phyloP scores from a whole-genome alignment of 2,329 filamentous ascomycete genomes.

The Aspergillus sp. region DNA sequence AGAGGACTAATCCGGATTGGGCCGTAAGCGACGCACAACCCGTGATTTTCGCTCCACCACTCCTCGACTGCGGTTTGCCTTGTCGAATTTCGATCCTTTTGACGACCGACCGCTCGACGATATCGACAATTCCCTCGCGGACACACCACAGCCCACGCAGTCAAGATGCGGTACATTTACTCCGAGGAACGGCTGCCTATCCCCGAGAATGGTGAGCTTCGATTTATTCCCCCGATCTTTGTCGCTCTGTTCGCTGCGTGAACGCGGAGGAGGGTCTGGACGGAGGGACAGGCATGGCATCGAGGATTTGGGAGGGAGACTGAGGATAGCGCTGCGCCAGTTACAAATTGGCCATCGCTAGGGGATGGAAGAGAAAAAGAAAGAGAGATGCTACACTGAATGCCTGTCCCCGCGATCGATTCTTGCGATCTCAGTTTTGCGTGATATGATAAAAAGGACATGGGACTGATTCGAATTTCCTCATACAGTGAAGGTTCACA shows the following conservation, averaged over 20 bases:
- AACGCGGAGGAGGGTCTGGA: conserved; percentile 14
- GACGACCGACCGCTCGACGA: conserved; percentile 40
- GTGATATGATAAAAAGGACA: conserved; percentile 4
- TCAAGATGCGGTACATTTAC: conserved; percentile 99
- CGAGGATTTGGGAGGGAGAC: not conserved
- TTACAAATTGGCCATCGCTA: not conserved
- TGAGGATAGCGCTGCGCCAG: conserved; percentile 10
- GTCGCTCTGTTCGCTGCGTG: conserved; percentile 26
- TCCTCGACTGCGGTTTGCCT: conserved; percentile 29
- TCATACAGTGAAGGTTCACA: conserved; percentile 85
- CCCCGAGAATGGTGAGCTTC: conserved; percentile 88
- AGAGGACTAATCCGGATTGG: conserved; percentile 38
- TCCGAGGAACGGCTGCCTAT: conserved; percentile 93
- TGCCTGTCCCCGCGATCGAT: conserved; percentile 11
- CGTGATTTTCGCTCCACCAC: conserved; percentile 46
- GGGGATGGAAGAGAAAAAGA: not conserved
- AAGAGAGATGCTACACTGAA: conserved; percentile 5
- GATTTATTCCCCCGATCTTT: conserved; percentile 30
- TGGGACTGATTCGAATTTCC: conserved; percentile 32
- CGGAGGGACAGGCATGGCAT: conserved; percentile 8
- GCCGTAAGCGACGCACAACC: conserved; percentile 49
- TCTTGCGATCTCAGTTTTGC: conserved; percentile 1
- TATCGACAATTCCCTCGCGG: conserved; percentile 45
- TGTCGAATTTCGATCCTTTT: conserved; percentile 44
- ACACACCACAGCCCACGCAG: conserved; percentile 45